phyloP scores from a whole-genome alignment of 306 rosid genomes.

The Phaseolus lunatus region DNA sequence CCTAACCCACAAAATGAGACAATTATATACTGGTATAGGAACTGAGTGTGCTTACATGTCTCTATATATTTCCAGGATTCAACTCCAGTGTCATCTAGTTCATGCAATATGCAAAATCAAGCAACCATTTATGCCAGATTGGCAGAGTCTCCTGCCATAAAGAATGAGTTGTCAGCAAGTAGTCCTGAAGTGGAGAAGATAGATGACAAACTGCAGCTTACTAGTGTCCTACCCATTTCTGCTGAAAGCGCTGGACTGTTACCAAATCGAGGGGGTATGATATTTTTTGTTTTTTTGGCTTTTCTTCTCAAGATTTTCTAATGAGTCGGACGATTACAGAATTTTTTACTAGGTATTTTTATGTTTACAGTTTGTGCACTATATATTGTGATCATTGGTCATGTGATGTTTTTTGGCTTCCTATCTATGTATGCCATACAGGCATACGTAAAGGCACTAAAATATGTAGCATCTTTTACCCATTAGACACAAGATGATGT shows the following conservation, averaged over 20 bases:
- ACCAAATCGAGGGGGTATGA: constrained; percentile 71
- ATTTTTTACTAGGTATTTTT: constrained; percentile 8
- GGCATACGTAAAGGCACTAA: not conserved
- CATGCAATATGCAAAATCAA: constrained; percentile 67
- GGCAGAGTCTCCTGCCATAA: constrained; percentile 68
- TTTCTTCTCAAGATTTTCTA: constrained; percentile 9
- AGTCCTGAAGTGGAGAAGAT: constrained; percentile 46
- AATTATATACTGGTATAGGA: constrained; percentile 25
- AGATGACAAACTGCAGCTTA: constrained; percentile 50
- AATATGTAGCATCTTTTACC: not conserved
- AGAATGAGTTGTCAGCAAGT: constrained; percentile 47
- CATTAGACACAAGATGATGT: not conserved
- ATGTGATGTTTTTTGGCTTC: constrained; percentile 16
- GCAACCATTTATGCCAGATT: constrained; percentile 74
- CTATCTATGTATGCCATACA: constrained; percentile 4
- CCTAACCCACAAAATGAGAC: constrained; percentile 37
- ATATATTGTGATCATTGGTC: constrained; percentile 9
- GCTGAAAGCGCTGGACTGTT: constrained; percentile 78
- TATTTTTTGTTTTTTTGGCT: constrained; percentile 35
- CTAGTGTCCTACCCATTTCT: constrained; percentile 74
- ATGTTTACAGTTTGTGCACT: not conserved
- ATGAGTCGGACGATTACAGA: constrained; percentile 2
- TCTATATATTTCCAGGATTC: constrained; percentile 51
- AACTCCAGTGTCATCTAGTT: constrained; percentile 44
- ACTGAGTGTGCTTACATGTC: constrained; percentile 33